Conservation (phyloP, 352 stramenopile species). For the Pythium periplocum region DNA sequence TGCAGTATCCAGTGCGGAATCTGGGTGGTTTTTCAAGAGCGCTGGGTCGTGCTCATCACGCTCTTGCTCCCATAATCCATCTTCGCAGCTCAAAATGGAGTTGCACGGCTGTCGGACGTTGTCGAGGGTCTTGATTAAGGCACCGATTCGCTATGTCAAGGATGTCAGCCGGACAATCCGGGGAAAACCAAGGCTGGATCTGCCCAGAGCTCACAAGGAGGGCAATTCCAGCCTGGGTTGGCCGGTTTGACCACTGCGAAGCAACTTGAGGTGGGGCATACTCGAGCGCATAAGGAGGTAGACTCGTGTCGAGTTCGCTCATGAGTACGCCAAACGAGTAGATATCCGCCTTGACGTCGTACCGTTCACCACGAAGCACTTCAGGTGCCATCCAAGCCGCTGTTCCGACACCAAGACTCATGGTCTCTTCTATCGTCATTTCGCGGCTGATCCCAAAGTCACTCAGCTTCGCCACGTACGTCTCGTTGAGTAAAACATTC, state of each 20-base stretch:
- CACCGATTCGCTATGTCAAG: conserved; percentile 41
- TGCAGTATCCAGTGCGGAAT: too few relatives aligned
- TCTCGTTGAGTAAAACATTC: conserved; percentile 31
- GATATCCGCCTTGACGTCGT: conserved; percentile 17
- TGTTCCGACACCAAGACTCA: conserved; percentile 27
- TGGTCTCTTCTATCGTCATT: conserved; percentile 18
- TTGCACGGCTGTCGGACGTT: conserved; percentile 55
- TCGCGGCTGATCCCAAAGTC: conserved; percentile 55
- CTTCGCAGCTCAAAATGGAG: conserved; percentile 52
- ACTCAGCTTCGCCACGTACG: conserved; percentile 38
- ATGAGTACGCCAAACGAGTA: conserved; percentile 34
- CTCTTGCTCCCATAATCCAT: too few relatives aligned
- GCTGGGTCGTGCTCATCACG: too few relatives aligned
- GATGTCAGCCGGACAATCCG: conserved; percentile 47
- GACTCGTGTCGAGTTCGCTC: conserved; percentile 32
- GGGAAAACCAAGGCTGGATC: conserved; percentile 37
- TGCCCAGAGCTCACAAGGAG: conserved; percentile 26
- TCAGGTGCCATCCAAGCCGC: conserved; percentile 35
- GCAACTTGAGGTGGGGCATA: conserved; percentile 9
- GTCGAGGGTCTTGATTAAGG: conserved; percentile 38
- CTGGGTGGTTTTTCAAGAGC: too few relatives aligned
- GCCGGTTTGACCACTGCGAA: conserved; percentile 6
- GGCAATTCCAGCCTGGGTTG: not conserved
- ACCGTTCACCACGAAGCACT: conserved; percentile 20
- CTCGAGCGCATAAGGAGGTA: conserved; percentile 18